Conservation (phyloP, 495 filamentous ascomycete genomes). For the Tuber aestivum region DNA sequence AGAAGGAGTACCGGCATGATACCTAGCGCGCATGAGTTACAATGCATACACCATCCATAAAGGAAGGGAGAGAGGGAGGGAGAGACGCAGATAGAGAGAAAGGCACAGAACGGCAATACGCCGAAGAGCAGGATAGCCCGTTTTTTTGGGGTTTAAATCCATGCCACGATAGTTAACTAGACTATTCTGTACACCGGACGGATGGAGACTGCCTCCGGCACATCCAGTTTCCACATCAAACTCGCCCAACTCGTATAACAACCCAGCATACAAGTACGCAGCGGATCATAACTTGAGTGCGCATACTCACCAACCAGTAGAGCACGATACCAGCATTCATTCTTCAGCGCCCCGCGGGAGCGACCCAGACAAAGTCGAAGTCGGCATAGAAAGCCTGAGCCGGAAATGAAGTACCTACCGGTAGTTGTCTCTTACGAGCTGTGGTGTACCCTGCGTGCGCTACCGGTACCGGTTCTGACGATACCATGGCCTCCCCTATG, state of each 20-base stretch:
- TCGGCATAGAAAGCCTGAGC: neutral
- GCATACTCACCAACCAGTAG: neutral
- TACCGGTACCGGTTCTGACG: neutral
- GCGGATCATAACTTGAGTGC: neutral
- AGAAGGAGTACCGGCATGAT: no score
- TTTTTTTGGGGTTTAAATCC: no score
- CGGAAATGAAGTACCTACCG: neutral
- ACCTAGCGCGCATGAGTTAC: no score
- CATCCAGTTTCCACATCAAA: neutral
- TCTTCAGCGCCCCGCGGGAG: neutral
- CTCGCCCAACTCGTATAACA: neutral
- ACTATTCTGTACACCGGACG: neutral
- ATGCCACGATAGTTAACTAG: no score
- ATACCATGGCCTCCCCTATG: neutral
- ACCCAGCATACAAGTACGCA: neutral
- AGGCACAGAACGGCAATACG: no score
- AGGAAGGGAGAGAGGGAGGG: no score
- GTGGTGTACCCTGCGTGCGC: neutral
- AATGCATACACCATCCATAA: no score
- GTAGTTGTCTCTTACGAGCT: neutral
- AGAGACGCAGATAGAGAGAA: neutral
- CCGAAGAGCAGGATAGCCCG: no score
- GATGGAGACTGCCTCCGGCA: neutral
- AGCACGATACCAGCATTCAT: neutral
- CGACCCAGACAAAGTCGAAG: neutral